phyloP scores from a whole-genome alignment of 2,329 filamentous ascomycete genomes.

The Hymenotorrendiella dingleyae region DNA sequence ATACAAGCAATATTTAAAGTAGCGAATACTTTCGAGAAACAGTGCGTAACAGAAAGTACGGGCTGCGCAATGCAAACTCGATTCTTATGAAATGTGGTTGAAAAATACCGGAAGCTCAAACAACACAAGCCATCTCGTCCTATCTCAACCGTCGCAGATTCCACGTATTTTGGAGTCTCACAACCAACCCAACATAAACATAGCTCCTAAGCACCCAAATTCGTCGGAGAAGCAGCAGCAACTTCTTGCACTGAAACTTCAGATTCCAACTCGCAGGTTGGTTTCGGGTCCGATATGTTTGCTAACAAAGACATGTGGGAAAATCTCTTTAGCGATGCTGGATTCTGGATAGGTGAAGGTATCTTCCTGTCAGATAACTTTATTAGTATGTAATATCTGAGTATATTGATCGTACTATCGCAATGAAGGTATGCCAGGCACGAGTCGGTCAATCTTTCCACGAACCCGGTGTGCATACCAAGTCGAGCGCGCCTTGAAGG shows the following conservation, averaged over 20 bases:
- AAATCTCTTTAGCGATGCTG: slow-evolving; percentile 26
- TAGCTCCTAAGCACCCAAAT: neutral
- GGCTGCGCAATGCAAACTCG: slow-evolving; percentile 31
- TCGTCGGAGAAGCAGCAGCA: neutral
- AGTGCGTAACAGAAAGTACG: slow-evolving; percentile 25
- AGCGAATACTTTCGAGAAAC: slow-evolving; percentile 24
- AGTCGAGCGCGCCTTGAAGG: too few species aligned
- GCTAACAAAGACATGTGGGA: slow-evolving; percentile 27
- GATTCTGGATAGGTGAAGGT: slow-evolving; percentile 28
- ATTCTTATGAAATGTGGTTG: slow-evolving; percentile 27
- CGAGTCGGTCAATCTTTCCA: too few species aligned
- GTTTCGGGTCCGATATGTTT: slow-evolving; percentile 8
- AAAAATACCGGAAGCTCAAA: slow-evolving; percentile 14
- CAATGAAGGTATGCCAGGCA: too few species aligned
- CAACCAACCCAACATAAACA: neutral
- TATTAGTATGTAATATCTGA: slow-evolving; percentile 1
- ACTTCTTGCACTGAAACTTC: neutral
- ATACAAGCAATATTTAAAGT: slow-evolving; percentile 12
- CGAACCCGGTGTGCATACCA: too few species aligned
- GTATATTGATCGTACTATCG: too few species aligned
- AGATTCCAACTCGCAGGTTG: neutral
- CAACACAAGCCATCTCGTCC: too few species aligned
- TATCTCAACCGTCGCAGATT: too few species aligned
- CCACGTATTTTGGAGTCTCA: too few species aligned
- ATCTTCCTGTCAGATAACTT: slow-evolving; percentile 13